Evolutionary conservation across 2,329 filamentous ascomycete genomes (phyloP), one percentile per base, ranked within the genome.

Genomic region (Diaporthe longicolla): DNA sequence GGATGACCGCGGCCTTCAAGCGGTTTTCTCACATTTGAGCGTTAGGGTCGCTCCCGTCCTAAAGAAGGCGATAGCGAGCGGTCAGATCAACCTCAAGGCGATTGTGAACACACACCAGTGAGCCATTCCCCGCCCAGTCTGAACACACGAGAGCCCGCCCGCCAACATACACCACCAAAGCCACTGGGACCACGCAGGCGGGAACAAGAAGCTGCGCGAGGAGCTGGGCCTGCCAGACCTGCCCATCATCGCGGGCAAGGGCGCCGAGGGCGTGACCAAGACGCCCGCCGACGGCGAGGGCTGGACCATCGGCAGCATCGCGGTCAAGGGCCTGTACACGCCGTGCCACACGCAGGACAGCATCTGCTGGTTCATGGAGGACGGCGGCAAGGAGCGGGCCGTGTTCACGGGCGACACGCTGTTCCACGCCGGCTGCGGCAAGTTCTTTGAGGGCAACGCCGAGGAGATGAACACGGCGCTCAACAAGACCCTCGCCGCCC

Each of bases 91-190:
- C 78, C 85, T 99, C 76, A 95, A 89, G 32, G 94, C 92, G 66
- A 97, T 99, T 81, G 92, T 98, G 79, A 99, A 99, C 82, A 99
- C 97, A 1, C 97, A 99, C 81, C 96, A 98, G 95, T 98, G 86
- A 84, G 94, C 83, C n/a, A n/a, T 32, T 61, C 26, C 26, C 43
- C 40, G 32, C 58, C 26, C 43, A 9, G 1, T 8, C 10, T 4
- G 35, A 19, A 24, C 29, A 24, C 29, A 40, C 24, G 29, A n/a
- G 37, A 37, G 24, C 45, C n/a, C 55, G 48, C 48, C 35, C 29
- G 71, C 24, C 73, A 19, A 72, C 54, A 70, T 48, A 55, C n/a
- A 26, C 24, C 0, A 15, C 54, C 24, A 75, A 75, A 98, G 95
- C 82, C 97, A 99, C 82, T 93, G 93, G 87, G 97, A 99, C 78